Evolutionary conservation across 208 protist genomes (phyloP).

Genomic region (Acanthamoeba triangularis): DNA sequence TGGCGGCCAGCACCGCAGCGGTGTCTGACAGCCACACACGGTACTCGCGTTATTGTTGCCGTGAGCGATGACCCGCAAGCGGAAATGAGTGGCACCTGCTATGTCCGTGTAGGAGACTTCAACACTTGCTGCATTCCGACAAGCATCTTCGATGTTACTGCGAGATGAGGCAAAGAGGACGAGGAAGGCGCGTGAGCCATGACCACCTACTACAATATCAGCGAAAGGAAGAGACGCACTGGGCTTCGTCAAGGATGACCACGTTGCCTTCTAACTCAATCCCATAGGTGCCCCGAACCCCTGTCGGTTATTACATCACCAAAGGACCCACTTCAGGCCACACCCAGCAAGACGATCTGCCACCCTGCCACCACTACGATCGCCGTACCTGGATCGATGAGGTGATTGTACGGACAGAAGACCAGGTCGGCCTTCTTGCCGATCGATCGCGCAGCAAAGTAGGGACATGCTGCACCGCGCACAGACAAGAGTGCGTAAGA

Average conservation of each 20-base stretch:
- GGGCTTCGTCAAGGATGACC: constrained; percentile 71
- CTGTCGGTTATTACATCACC: background rate
- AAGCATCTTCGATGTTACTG: constrained; percentile 85
- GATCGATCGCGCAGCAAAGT: constrained; percentile 52
- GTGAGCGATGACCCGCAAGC: too few relatives aligned
- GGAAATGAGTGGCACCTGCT: constrained; percentile 9
- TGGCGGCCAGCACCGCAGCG: background rate
- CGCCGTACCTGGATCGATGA: constrained; percentile 52
- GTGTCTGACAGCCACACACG: background rate
- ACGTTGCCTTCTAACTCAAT: constrained; percentile 69
- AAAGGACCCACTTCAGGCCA: background rate
- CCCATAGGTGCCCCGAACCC: constrained; percentile 49
- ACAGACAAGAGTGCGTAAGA: background rate
- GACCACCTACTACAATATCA: background rate
- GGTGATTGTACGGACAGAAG: constrained; percentile 75
- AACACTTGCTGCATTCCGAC: constrained; percentile 50
- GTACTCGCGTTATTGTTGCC: too few relatives aligned
- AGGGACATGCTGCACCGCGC: constrained; percentile 22
- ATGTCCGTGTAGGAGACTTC: constrained; percentile 57
- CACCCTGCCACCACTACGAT: background rate
- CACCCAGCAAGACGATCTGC: background rate
- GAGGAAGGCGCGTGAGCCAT: background rate
- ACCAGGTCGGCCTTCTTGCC: constrained; percentile 73
- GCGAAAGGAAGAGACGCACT: background rate
- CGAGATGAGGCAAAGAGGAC: background rate